Evolutionary conservation across 345 rosid species (phyloP).

Genomic region (Populus deltoides): DNA sequence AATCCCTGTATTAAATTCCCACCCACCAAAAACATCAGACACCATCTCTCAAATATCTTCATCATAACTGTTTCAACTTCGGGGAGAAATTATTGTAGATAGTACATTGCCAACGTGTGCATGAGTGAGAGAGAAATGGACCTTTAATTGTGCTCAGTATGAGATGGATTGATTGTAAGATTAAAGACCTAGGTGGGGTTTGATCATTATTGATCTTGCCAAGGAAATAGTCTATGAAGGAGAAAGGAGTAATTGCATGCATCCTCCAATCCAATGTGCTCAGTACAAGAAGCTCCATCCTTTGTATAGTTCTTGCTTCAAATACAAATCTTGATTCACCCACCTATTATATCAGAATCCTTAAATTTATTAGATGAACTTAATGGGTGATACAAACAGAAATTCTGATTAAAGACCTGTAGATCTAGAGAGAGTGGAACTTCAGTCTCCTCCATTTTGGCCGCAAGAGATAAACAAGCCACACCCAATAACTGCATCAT

Average conservation of each 20-base stretch:
- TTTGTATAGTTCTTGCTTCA: slow-evolving; percentile 61
- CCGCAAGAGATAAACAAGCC: slow-evolving; percentile 72
- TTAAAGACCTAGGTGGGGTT: slow-evolving; percentile 27
- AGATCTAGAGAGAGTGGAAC: slow-evolving; percentile 61
- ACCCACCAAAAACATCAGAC: slow-evolving; percentile 41
- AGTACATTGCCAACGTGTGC: slow-evolving; percentile 7
- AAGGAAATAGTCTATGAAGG: slow-evolving; percentile 59
- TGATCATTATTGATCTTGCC: slow-evolving; percentile 46
- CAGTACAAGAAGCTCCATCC: slow-evolving; percentile 72
- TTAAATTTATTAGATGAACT: not conserved
- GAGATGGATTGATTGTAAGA: slow-evolving; percentile 48
- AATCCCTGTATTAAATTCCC: slow-evolving; percentile 55
- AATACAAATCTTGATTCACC: slow-evolving; percentile 57
- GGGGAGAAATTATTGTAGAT: slow-evolving; percentile 17
- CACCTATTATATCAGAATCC: slow-evolving; percentile 30
- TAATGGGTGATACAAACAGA: not conserved
- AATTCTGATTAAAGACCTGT: slow-evolving; percentile 41
- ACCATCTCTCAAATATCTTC: slow-evolving; percentile 14
- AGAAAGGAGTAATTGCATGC: slow-evolving; percentile 72
- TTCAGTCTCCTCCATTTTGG: slow-evolving; percentile 72
- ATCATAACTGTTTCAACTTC: slow-evolving; percentile 20
- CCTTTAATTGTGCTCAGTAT: slow-evolving; percentile 50
- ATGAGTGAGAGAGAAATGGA: slow-evolving; percentile 2
- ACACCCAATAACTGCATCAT: slow-evolving; percentile 66
- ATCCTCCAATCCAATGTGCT: slow-evolving; percentile 71